These are phyloP conservation scores for Phytopythium helicoides DNA, from an alignment of 352 stramenopile genomes.

Conservation along the genomic window DNA sequence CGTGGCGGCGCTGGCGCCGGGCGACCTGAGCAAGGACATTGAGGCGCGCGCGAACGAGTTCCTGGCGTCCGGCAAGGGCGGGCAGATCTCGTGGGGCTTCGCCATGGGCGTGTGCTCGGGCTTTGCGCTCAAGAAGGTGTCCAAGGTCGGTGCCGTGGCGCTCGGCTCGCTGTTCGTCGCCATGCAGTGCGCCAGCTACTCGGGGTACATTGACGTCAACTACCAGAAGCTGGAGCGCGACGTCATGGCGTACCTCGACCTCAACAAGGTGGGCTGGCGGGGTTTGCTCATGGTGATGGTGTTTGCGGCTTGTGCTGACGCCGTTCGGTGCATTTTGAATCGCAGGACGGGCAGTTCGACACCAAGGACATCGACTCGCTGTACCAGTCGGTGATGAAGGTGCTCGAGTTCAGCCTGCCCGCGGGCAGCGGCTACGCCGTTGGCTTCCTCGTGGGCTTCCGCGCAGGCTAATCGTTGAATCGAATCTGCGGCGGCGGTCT, in stretches of 20 bases:
- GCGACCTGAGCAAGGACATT: constrained; percentile 36
- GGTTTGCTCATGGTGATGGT: no score
- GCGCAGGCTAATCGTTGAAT: constrained; percentile 70
- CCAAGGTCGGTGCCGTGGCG: constrained; percentile 84
- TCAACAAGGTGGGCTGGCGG: constrained; percentile 80
- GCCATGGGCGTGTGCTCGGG: constrained; percentile 90
- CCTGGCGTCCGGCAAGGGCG: constrained; percentile 56
- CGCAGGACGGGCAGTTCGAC: constrained; percentile 70
- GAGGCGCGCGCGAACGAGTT: constrained; percentile 62
- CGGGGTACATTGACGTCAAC: constrained; percentile 91
- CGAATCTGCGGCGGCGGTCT: no score
- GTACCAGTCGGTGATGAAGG: constrained; percentile 74
- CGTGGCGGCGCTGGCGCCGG: constrained; percentile 36
- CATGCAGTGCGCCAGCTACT: constrained; percentile 87
- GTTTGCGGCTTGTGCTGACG: not conserved
- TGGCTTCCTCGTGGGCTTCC: constrained; percentile 78
- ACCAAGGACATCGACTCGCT: constrained; percentile 75
- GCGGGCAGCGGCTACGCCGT: constrained; percentile 71
- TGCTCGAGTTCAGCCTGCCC: constrained; percentile 76
- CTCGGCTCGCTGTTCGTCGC: constrained; percentile 85
- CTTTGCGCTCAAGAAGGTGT: constrained; percentile 90
- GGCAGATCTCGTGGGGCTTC: constrained; percentile 88
- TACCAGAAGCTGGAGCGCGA: constrained; percentile 90
- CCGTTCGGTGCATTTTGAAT: constrained; percentile 1
- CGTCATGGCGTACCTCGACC: constrained; percentile 64